Percentiles rank a stretch among this genome's conserved stretches.
Conservation (phyloP, 257 asterid genomes). For the Capsicum baccatum region DNA sequence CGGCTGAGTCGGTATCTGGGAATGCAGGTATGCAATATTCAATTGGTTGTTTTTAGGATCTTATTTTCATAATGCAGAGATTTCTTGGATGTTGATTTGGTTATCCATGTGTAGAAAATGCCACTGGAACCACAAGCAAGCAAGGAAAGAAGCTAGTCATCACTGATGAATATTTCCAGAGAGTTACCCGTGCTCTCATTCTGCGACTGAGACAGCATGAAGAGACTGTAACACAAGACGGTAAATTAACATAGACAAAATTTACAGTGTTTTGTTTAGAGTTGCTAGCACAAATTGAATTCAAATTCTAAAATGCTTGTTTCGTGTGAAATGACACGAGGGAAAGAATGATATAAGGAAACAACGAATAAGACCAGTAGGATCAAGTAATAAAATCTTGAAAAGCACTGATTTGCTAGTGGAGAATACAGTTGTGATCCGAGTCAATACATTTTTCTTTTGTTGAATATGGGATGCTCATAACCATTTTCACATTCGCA, state of each 20-base stretch:
- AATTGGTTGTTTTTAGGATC: neutral
- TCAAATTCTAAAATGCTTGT: neutral
- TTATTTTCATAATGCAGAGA: neutral
- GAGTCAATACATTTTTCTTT: neutral
- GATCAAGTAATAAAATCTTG: slow-evolving; percentile 17
- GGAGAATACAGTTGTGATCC: slow-evolving; percentile 10
- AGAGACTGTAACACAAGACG: slow-evolving; percentile 65
- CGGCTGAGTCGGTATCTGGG: slow-evolving; percentile 52
- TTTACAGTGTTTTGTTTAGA: neutral
- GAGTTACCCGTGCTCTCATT: slow-evolving; percentile 86
- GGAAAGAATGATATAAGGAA: neutral
- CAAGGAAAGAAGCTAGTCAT: slow-evolving; percentile 79
- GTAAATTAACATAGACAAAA: slow-evolving; percentile 36
- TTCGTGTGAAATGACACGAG: neutral
- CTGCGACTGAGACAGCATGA: slow-evolving; percentile 87
- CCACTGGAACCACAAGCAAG: slow-evolving; percentile 44
- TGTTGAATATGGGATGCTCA: neutral
- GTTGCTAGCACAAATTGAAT: neutral
- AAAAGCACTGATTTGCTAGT: neutral
- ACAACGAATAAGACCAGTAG: neutral
- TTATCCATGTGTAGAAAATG: slow-evolving; percentile 57
- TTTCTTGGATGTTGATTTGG: slow-evolving; percentile 28
- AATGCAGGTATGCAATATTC: slow-evolving; percentile 44
- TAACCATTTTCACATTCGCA: slow-evolving; percentile 26
- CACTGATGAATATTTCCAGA: slow-evolving; percentile 85